A percentile compares a stretch with the other conserved stretches of the same genome.
These are phyloP conservation scores for Neurospora sp. DNA, from an alignment of 495 filamentous ascomycete genomes.

Conservation along the genomic window DNA sequence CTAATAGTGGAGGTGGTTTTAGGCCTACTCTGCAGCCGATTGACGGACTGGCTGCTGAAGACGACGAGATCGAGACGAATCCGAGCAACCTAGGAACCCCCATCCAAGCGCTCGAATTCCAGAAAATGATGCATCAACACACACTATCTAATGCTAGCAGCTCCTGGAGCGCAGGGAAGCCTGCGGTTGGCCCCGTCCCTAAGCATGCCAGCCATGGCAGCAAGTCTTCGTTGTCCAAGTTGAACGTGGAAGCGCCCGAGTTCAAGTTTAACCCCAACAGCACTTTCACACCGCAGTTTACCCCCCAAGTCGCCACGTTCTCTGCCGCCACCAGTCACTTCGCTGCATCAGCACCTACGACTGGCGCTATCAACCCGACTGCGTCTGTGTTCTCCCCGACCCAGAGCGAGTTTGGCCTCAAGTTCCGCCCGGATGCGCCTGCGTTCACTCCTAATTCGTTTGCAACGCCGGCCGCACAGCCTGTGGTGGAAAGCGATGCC, in stretches of 20 bases:
- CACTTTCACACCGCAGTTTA: constrained; percentile 49
- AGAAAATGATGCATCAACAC: constrained; percentile 28
- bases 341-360: constrained; percentile 16
- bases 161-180: constrained; percentile 38
- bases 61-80: constrained; percentile 67
- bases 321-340: constrained; percentile 28
- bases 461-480: constrained; percentile 28
- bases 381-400: constrained; percentile 65
- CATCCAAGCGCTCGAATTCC: constrained; percentile 31
- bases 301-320: constrained; percentile 18
- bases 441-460: constrained; percentile 58
- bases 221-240: constrained; percentile 59
- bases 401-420: constrained; percentile 56
- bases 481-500: constrained; percentile 23
- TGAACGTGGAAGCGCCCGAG: constrained; percentile 81
- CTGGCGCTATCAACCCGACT: constrained; percentile 49
- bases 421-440: constrained; percentile 75
- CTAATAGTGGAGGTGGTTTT: constrained; percentile 23
- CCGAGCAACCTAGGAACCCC: constrained; percentile 64
- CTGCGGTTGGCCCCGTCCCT: constrained; percentile 9
- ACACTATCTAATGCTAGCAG: constrained; percentile 38
- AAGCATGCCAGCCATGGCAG: constrained; percentile 40
- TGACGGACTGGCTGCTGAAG: constrained; percentile 33
- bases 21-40: constrained; percentile 19
- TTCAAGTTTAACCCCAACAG: constrained; percentile 71